phyloP scores from a whole-genome alignment of 257 asterid genomes.

The Gentiana straminea region DNA sequence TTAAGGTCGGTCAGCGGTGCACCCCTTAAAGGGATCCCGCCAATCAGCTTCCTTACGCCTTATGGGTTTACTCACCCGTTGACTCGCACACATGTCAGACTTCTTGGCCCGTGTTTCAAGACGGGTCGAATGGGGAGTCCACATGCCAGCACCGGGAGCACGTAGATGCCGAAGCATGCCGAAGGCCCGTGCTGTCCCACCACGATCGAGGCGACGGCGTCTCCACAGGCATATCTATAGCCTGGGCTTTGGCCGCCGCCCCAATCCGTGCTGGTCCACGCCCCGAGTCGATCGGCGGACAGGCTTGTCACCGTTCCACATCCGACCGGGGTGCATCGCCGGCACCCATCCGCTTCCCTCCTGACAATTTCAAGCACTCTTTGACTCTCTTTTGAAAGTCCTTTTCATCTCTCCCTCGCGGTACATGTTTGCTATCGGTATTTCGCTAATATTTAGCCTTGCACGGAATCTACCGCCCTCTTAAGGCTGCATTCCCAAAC shows the following conservation, averaged over 20 bases:
- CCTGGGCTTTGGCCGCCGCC: constrained; percentile 9
- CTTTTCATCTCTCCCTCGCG: no score
- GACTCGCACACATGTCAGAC: constrained; percentile 7
- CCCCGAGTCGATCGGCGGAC: no score
- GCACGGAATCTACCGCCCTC: no score
- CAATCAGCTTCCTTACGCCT: constrained; percentile 19
- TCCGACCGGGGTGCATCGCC: no score
- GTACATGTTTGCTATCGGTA: no score
- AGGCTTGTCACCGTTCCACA: no score
- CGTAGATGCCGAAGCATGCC: background rate
- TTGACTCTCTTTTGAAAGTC: no score
- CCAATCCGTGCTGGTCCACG: constrained; percentile 5
- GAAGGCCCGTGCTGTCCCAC: background rate
- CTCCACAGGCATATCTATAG: constrained; percentile 1
- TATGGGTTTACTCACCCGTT: constrained; percentile 3
- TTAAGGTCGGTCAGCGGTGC: constrained; percentile 21
- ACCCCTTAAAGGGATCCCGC: constrained; percentile 15
- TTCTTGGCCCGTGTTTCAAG: constrained; percentile 4
- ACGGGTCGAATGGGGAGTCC: constrained; percentile 4
- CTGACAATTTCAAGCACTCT: no score
- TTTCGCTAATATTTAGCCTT: no score
- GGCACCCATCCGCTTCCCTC: no score
- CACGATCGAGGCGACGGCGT: constrained; percentile 4
- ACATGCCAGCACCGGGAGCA: background rate
- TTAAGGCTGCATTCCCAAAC: no score